Conservation (phyloP, 164 flowering plant species). For the Aristolochia californica region DNA sequence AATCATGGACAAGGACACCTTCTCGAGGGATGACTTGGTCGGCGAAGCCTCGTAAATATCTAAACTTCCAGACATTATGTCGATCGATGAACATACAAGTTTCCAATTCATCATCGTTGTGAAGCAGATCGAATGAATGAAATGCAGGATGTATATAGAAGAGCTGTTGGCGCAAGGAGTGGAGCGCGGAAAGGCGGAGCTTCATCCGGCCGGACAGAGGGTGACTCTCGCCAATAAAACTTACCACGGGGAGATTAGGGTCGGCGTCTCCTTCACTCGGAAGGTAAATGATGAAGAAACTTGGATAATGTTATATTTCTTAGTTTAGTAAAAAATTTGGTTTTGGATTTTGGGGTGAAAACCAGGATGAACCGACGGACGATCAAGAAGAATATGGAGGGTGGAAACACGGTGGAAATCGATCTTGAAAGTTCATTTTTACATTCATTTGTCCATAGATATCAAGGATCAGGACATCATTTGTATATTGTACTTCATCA, state of each 20-base stretch:
- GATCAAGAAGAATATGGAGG: slow-evolving; percentile 34
- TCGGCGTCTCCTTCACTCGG: slow-evolving; percentile 42
- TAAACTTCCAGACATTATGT: too few relatives aligned
- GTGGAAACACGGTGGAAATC: slow-evolving; percentile 32
- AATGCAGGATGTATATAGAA: slow-evolving; percentile 46
- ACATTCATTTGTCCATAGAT: too few relatives aligned
- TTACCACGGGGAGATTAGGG: slow-evolving; percentile 53
- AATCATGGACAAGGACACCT: slow-evolving; percentile 65
- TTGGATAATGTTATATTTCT: too few relatives aligned
- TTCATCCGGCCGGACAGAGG: slow-evolving; percentile 33
- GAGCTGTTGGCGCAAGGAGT: slow-evolving; percentile 46
- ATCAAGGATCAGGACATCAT: too few relatives aligned
- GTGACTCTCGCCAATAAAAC: slow-evolving; percentile 20
- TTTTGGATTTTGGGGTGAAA: neutral
- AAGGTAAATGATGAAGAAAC: slow-evolving; percentile 16
- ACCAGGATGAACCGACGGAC: slow-evolving; percentile 11
- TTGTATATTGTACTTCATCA: too few relatives aligned
- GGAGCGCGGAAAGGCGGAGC: slow-evolving; percentile 46
- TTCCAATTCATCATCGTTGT: too few relatives aligned
- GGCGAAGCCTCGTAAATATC: slow-evolving; percentile 43
- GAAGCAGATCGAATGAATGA: too few relatives aligned
- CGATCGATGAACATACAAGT: too few relatives aligned
- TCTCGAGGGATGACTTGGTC: slow-evolving; percentile 49
- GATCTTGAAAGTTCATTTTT: too few relatives aligned
- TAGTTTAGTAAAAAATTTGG: neutral